Evolutionary conservation across 2,329 filamentous ascomycete species (phyloP), one percentile per base, ranked within the genome.

Genomic region (Fusarium haematococcum): DNA sequence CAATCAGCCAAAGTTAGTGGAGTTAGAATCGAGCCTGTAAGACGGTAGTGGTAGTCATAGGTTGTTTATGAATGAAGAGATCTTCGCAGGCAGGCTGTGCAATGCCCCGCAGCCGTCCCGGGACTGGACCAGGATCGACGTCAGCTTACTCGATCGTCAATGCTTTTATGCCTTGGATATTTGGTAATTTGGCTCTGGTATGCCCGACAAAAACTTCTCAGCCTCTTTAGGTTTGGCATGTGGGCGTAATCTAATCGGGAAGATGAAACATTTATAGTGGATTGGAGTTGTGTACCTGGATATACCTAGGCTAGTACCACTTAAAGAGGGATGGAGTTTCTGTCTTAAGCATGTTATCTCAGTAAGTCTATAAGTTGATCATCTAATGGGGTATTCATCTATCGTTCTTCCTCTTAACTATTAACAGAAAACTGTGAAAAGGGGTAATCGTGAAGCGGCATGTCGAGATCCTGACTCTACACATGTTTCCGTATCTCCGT

Each of bases 401-500:
- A 52, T 52, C 3, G 6, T 52, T 52, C 10, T 11, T 50, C 25
- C 25, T 52, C 43, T 48, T 4, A 14, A 23, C 6, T 4, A 11
- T 13, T n/a, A 2, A 20, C 20, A 20, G 20, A 30, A n/a, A 13
- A 6, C 2, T n/a, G 16, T n/a, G 25, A 5, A 8, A n/a, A 52
- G 7, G 25, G 48, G 45, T 18, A 18, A 10, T 18, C 23, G 14
- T 11, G 8, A 50, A 52, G 48, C 10, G 18, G 1, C 6, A 30
- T n/a, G 10, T 52, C 6, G 8, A 27, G 43, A 27, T 8, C 43
- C 48, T 5, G 10, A n/a, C 16, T 25, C 10, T 52, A 52, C 25
- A 30, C 25, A 25, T 74, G 70, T 6, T 16, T 71, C 1, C 23
- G n/a, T 25, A 73, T 50, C 25, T 73, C 71, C 4, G 30, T 43